Evolutionary conservation across 2,329 filamentous ascomycete species (phyloP), one percentile per base, ranked within the genome.

Genomic region (Venturia nashicola): DNA sequence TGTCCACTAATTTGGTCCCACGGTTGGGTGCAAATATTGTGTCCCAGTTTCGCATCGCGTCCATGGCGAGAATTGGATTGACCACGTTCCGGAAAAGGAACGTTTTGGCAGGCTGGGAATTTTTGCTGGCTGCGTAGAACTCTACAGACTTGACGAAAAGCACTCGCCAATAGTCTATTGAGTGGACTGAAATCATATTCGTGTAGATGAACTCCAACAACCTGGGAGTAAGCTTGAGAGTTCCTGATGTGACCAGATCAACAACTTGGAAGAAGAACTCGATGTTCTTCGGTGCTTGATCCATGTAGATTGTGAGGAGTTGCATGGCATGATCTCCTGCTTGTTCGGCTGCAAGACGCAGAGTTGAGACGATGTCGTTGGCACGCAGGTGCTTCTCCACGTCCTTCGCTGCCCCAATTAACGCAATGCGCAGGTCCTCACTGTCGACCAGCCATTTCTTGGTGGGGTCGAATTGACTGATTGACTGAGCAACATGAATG

Each of bases 61-160:
- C 94, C 89, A 93, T 96, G 3, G 93, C 92, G 64, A 99, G 84
- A 46, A 97, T 96, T 0, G 94, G 95, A 70, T 97, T 99, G 68
- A 97, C 90, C 40, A 99, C 83, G 73, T 96, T 87, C 72, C 91
- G 91, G 72, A 99, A 86, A 43, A 95, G 80, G 73, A 96, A 99
- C 62, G 91, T 89, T 75, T 99, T 99, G 55, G 90, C 90, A 77
- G 89, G 92, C 75, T 97, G 94, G 0, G 89, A 86, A 14, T 46
- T 14, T 8, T 39, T 39, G 18, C 87, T 89, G 61, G 86, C 84
- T 7, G 89, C 87, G 73, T 97, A 99, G 0, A 91, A 80, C 64
- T 97, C 92, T 59, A 99, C 83, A 71, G 91, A 96, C 63, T 90
- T 88, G 70, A 93, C 83, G 51, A 97, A 83, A 1, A 95, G 82